Percentiles rank a stretch among this genome's conserved stretches.
Evolutionary conservation across 2,329 filamentous ascomycete species (phyloP).

Genomic region (Drechslerella coelobrocha): DNA sequence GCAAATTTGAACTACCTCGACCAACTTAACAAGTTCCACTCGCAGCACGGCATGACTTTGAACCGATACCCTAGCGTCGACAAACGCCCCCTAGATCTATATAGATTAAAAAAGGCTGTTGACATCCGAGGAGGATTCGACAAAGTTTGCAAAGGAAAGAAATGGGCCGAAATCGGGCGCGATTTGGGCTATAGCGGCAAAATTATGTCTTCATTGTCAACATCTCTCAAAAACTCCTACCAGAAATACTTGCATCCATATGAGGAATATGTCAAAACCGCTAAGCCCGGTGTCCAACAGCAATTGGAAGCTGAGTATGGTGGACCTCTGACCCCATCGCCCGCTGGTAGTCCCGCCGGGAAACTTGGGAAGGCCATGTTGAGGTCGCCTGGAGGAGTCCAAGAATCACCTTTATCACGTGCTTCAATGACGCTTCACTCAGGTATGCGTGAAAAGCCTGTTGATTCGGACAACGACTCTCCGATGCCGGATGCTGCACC

Average conservation of each 20-base stretch:
- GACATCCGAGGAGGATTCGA: slow-evolving; percentile 94
- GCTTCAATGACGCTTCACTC: slow-evolving; percentile 65
- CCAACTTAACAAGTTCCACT: slow-evolving; percentile 93
- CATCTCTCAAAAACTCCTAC: slow-evolving; percentile 96
- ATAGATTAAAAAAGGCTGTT: slow-evolving; percentile 94
- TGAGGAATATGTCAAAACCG: slow-evolving; percentile 87
- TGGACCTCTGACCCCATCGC: slow-evolving; percentile 82
- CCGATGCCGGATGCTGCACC: slow-evolving; percentile 57
- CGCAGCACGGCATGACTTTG: slow-evolving; percentile 90
- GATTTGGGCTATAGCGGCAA: slow-evolving; percentile 98
- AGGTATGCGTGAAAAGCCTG: slow-evolving; percentile 61
- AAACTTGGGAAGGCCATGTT: slow-evolving; percentile 60
- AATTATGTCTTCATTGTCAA: slow-evolving; percentile 98
- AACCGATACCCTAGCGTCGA: slow-evolving; percentile 96
- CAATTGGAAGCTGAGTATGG: slow-evolving; percentile 92
- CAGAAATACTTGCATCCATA: slow-evolving; percentile 97
- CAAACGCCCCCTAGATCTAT: slow-evolving; percentile 94
- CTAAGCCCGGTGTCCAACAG: slow-evolving; percentile 95
- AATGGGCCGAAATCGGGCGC: slow-evolving; percentile 97
- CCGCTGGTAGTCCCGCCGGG: slow-evolving; percentile 76
- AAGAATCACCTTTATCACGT: slow-evolving; percentile 72
- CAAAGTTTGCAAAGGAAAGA: slow-evolving; percentile 94
- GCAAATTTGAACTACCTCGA: slow-evolving; percentile 96
- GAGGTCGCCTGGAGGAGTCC: slow-evolving; percentile 57
- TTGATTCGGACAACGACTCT: slow-evolving; percentile 59